Conservation (phyloP, 2,329 filamentous ascomycete species). For the Stylonectria norvegica region DNA sequence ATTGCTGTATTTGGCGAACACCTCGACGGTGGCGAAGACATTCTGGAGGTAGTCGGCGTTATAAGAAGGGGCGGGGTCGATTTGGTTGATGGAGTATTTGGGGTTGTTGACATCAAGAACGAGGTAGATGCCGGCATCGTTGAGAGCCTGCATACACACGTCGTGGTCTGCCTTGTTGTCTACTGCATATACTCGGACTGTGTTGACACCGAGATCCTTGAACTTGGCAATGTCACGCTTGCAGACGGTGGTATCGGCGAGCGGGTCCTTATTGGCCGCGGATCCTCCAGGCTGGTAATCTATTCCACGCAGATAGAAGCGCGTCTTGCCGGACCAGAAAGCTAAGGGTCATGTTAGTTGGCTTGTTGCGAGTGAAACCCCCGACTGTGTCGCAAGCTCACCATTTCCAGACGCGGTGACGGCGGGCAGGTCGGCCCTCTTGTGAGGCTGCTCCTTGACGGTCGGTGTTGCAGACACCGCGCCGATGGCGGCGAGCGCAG, state of each 20-base stretch:
- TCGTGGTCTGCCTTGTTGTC: slow-evolving; percentile 83
- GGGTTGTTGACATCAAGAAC: slow-evolving; percentile 90
- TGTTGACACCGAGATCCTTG: slow-evolving; percentile 84
- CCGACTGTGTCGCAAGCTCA: slow-evolving; percentile 29
- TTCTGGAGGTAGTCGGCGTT: slow-evolving; percentile 80
- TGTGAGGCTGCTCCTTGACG: slow-evolving; percentile 47
- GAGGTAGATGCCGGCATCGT: slow-evolving; percentile 85
- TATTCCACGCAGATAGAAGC: slow-evolving; percentile 59
- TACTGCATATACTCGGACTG: slow-evolving; percentile 86
- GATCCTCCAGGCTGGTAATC: slow-evolving; percentile 63
- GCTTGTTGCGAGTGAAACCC: too few relatives aligned
- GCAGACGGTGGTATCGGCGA: slow-evolving; percentile 68
- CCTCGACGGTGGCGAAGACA: slow-evolving; percentile 84
- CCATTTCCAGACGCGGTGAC: slow-evolving; percentile 57
- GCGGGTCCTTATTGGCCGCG: slow-evolving; percentile 62
- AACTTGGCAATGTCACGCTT: slow-evolving; percentile 77
- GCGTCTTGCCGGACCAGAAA: slow-evolving; percentile 51
- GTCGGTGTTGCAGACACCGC: slow-evolving; percentile 49
- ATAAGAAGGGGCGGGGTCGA: slow-evolving; percentile 73
- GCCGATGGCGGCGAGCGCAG: slow-evolving; percentile 46
- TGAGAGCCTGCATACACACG: slow-evolving; percentile 77
- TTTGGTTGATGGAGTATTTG: slow-evolving; percentile 81
- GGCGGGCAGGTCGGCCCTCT: slow-evolving; percentile 47
- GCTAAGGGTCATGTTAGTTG: slow-evolving; percentile 37
- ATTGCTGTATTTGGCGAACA: slow-evolving; percentile 79